A percentile compares a stretch with the other conserved stretches of the same genome.
These are phyloP conservation scores for Sutorius australiensis DNA, from an alignment of 768 basidiomycete genomes.

Conservation along the genomic window DNA sequence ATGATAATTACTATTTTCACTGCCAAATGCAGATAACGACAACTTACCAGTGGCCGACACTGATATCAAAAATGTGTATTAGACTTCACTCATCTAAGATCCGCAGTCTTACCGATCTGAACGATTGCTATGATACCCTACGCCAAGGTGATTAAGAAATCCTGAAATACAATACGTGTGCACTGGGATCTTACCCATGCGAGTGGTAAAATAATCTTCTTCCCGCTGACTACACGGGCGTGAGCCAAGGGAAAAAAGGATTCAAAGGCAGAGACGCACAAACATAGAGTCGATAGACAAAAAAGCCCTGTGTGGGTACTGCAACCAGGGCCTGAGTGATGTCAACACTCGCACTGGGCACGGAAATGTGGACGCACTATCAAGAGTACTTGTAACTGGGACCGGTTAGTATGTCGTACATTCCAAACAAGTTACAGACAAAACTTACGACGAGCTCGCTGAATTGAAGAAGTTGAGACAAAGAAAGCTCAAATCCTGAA, in stretches of 20 bases:
- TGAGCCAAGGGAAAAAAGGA: neutral
- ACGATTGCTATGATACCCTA: neutral
- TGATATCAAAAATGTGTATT: neutral
- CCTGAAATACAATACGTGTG: no score
- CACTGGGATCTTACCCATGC: neutral
- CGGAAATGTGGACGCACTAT: neutral
- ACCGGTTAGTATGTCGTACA: neutral
- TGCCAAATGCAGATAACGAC: neutral
- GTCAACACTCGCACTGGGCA: neutral
- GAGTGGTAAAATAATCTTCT: neutral
- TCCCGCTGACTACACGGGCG: neutral
- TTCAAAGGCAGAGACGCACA: neutral
- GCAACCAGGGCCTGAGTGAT: conserved; percentile 2
- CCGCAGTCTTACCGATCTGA: conserved; percentile 7
- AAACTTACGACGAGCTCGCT: conserved; percentile 3
- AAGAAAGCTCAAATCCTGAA: no score
- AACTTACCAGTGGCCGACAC: neutral
- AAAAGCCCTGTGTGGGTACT: conserved; percentile 4
- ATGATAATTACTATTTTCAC: neutral
- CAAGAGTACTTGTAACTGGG: neutral
- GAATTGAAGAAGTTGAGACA: neutral
- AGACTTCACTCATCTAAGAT: no score
- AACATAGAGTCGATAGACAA: conserved; percentile 12
- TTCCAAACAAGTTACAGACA: neutral
- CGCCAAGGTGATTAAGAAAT: neutral